A percentile compares a stretch with the other conserved stretches of the same genome.
Conservation (phyloP, 1,284 basidiomycete genomes). For the Wallemia hederae region DNA sequence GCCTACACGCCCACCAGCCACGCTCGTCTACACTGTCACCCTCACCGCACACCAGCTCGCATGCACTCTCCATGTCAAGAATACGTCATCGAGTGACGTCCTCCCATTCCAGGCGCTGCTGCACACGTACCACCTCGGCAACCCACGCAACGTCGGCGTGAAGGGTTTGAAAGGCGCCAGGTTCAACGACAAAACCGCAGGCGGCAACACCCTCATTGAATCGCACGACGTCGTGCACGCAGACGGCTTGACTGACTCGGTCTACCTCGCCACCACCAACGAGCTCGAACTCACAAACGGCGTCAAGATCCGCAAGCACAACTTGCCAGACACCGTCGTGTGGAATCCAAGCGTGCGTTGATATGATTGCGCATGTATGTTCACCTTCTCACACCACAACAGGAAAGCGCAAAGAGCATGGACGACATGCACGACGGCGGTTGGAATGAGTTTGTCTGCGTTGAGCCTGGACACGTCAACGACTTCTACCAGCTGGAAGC, state of each 20-base stretch:
- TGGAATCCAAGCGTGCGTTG: constrained; percentile 42
- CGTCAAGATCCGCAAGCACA: constrained; percentile 27
- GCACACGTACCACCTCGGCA: constrained; percentile 50
- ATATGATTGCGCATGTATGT: not conserved
- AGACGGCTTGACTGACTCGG: constrained; percentile 31
- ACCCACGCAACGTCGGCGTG: constrained; percentile 21
- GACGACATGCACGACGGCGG: constrained; percentile 58
- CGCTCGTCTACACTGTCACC: constrained; percentile 44
- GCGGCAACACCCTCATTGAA: constrained; percentile 9
- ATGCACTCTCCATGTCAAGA: constrained; percentile 48
- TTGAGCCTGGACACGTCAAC: constrained; percentile 51
- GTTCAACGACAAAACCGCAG: constrained; percentile 41
- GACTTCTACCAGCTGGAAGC: constrained; percentile 3
- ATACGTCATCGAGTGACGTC: constrained; percentile 23
- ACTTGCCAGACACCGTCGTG: constrained; percentile 45
- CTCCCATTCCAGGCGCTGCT: constrained; percentile 63
- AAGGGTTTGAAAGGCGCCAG: constrained; percentile 27
- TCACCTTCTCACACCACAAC: constrained; percentile 4
- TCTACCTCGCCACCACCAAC: constrained; percentile 30
- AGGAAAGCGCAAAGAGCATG: constrained; percentile 34
- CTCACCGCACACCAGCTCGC: constrained; percentile 39
- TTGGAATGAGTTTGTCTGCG: constrained; percentile 55
- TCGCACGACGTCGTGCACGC: constrained; percentile 30
- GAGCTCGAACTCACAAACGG: constrained; percentile 15
- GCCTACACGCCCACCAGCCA: constrained; percentile 29